These are phyloP conservation scores for Pseudozyma flocculosa DNA, from an alignment of 1,284 basidiomycete species.

Conservation along the genomic window DNA sequence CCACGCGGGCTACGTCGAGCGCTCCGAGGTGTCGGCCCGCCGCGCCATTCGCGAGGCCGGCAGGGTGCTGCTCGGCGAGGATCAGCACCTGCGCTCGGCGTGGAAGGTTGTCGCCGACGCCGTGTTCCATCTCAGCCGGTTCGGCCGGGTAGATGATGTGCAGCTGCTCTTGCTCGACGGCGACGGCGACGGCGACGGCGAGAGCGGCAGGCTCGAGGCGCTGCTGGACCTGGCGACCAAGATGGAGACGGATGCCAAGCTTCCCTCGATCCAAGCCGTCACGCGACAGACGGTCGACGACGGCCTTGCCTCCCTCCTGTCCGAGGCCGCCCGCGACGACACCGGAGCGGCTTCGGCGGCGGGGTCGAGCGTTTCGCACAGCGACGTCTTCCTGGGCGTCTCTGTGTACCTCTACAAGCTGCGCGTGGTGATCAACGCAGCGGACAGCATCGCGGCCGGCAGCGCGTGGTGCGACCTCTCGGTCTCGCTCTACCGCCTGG, in stretches of 20 bases:
- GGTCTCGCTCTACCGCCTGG: slow-evolving; percentile 35
- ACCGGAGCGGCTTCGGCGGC: too few species aligned
- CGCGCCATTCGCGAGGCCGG: slow-evolving; percentile 66
- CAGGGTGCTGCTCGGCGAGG: slow-evolving; percentile 63
- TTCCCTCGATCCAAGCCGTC: slow-evolving; percentile 40
- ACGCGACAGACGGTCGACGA: slow-evolving; percentile 9
- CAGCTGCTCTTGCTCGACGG: slow-evolving; percentile 6
- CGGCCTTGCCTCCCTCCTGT: neutral
- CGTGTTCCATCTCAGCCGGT: slow-evolving; percentile 61
- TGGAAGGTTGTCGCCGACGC: slow-evolving; percentile 89
- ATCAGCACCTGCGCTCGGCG: slow-evolving; percentile 58
- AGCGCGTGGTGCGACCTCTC: slow-evolving; percentile 55
- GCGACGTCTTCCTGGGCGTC: slow-evolving; percentile 10
- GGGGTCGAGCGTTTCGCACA: neutral
- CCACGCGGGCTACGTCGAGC: slow-evolving; percentile 69
- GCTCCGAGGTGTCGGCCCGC: slow-evolving; percentile 74
- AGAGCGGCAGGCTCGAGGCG: slow-evolving; percentile 1
- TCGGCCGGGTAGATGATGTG: slow-evolving; percentile 13
- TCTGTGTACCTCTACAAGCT: slow-evolving; percentile 50
- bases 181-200: neutral
- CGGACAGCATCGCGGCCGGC: slow-evolving; percentile 38
- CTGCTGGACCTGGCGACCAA: slow-evolving; percentile 28
- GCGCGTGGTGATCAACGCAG: slow-evolving; percentile 37
- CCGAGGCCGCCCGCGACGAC: neutral
- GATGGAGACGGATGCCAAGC: slow-evolving; percentile 37